These are phyloP conservation scores for Talaromyces sp. DNA, from an alignment of 2,329 filamentous ascomycete species.

Conservation along the genomic window DNA sequence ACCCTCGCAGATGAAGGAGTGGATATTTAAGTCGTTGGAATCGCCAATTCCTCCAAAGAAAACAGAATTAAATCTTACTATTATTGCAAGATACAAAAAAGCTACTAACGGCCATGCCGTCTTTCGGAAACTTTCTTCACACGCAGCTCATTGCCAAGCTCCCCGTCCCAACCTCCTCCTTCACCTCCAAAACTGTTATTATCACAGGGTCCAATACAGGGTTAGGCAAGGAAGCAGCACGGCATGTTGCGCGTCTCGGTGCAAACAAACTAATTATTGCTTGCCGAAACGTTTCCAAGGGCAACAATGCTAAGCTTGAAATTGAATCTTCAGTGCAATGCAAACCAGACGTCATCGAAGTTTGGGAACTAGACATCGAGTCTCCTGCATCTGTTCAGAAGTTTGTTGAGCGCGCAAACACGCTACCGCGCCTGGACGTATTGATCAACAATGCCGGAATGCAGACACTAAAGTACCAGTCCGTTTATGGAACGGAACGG, in stretches of 20 bases:
- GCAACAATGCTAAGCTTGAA: not conserved
- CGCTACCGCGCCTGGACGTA: constrained; percentile 15
- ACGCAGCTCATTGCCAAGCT: constrained; percentile 5
- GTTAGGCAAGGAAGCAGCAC: constrained; percentile 41
- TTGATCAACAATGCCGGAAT: constrained; percentile 19
- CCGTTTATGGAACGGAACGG: constrained; percentile 1
- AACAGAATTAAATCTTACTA: not conserved
- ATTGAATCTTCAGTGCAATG: not conserved
- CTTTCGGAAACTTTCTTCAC: constrained; percentile 7
- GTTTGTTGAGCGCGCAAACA: constrained; percentile 12
- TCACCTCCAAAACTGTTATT: constrained; percentile 35
- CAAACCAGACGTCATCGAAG: not conserved
- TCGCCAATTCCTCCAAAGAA: not conserved
- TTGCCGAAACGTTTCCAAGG: constrained; percentile 29
- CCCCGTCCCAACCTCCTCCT: not conserved
- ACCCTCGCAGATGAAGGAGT: not conserved
- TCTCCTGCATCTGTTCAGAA: constrained; percentile 12
- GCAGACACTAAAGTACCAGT: not conserved
- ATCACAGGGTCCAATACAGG: constrained; percentile 49
- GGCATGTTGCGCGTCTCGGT: constrained; percentile 34
- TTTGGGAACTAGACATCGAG: constrained; percentile 1
- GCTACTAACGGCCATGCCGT: not conserved
- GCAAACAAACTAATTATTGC: constrained; percentile 44
- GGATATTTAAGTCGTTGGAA: not conserved
- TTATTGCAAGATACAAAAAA: not conserved